Conservation (phyloP, 768 basidiomycete species). For the Pisolithus sp. region DNA sequence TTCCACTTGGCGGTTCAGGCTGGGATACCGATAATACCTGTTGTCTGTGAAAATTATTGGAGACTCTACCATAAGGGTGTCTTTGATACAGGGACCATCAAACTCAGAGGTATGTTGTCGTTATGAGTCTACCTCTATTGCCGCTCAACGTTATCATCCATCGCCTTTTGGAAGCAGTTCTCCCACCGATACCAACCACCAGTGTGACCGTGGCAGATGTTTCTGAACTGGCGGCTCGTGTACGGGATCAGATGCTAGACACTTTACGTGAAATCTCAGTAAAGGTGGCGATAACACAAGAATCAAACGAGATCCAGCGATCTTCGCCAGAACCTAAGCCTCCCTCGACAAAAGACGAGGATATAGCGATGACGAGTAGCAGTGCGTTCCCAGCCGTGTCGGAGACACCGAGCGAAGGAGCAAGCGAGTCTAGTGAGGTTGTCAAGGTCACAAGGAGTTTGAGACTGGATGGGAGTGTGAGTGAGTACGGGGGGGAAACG, state of each 20-base stretch:
- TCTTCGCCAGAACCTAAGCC: conserved; percentile 19
- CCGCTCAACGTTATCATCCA: conserved; percentile 6
- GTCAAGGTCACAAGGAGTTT: conserved; percentile 28
- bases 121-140: neutral
- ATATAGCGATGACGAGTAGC: conserved; percentile 7
- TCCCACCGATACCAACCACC: conserved; percentile 80
- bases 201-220: conserved; percentile 70
- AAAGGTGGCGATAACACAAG: conserved; percentile 31
- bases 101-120: conserved; percentile 55
- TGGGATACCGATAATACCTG: conserved; percentile 83
- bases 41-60: conserved; percentile 94
- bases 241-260: conserved; percentile 75
- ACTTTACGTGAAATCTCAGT: conserved; percentile 73
- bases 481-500: conserved; percentile 65
- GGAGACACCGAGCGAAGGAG: conserved; percentile 16
- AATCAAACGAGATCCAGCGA: conserved; percentile 11
- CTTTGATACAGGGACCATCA: conserved; percentile 72
- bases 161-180: conserved; percentile 44
- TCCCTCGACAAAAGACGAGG: conserved; percentile 3
- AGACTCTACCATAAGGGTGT: conserved; percentile 71
- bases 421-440: conserved; percentile 20
- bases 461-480: conserved; percentile 48
- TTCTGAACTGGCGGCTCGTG: conserved; percentile 52
- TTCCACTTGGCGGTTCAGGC: conserved; percentile 94
- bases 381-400: conserved; percentile 28